Base-by-base conservation (phyloP, 2,329 filamentous ascomycete genomes). In the Exserohilum turcica region DNA sequence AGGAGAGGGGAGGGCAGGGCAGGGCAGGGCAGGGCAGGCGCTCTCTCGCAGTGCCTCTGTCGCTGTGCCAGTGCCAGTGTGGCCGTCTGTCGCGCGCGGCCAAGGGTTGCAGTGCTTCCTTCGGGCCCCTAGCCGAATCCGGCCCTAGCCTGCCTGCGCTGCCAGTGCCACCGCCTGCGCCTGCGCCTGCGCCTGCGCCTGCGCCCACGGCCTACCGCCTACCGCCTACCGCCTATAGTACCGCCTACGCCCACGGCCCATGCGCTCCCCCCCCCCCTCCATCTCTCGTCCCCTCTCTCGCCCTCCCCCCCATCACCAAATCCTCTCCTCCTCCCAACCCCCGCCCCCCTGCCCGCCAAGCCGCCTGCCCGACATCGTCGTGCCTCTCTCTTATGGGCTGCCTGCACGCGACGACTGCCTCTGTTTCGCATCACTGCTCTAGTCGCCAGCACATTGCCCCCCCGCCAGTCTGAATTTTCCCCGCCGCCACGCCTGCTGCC, bases 51-150 rank as follows among this genome's bases (percentile, higher is more conserved):
- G 21, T 24, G 4, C 7, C 4, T 24, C 21, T 24, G 7, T 24
- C 4, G 4, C 21, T 24, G 21, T 24, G 21, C 7, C 21, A 7
- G 21, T 24, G 21, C 7, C 21, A 5, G 21, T 7, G 4, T 7
- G 21, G 4, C 21, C 21, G 21, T 24, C 21, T 4, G 21, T 24
- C 21, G 21, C 21, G 21, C 21, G 21, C 21, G 21, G 21, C 4
- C 54, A 56, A 54, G 33, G 46, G 52, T 54, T 28, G 19, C 24
- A 29, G n/a, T 35, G 51, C 35, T 59, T 57, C 47, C 21, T 7
- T 24, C 21, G 21, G 56, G 52, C 48, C 48, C 43, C 52, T 61
- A 59, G 60, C 60, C 58, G 61, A 60, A 63, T 63, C 60, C 60
- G 44, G 45, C 46, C 50, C 54, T 45, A 49, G 57, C 37, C 10